Base-by-base conservation (phyloP, 768 basidiomycete species). In the Pholiota molesta region DNA sequence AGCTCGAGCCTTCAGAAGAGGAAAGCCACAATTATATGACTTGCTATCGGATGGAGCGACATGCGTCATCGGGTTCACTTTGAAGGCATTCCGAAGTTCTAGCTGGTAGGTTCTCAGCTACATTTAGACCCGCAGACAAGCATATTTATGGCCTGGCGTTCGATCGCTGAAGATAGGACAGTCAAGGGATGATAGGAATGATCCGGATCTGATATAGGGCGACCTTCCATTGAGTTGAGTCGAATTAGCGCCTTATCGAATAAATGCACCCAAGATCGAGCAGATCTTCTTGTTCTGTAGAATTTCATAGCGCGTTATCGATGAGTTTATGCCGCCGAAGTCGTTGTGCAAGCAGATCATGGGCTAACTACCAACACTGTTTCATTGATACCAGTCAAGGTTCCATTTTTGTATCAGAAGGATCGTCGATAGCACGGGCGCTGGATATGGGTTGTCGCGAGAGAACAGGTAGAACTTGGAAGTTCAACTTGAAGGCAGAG, bases 261-360 rank as follows among this genome's bases (percentile, higher is more conserved):
- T 47, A 28, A 39, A 52, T 37, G 26, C 23, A 35, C 28, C 47
- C 52, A 57, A 60, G 64, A 65, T 68, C 52, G 54, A 44, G 17
- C 26, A 57, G 66, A 63, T 67, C 55, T 61, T 67, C 62, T 55
- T 28, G 35, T 58, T 65, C 55, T 23, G 62, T 40, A 21, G 45
- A 21, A 19, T 9, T 19, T 19, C 44, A 4, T 37, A 29, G 29
- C 7, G 35, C 26, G 51, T 57, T 60, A 62, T 59, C 62, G 47
- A 57, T 44, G 57, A 53, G 19, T 65, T 42, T 40, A 60, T 55
- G 28, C 49, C 59, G 52, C 57, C 55, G 57, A 59, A 21, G 62
- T 52, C 61, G 62, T 52, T 55, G 47, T 26, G 9, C 35, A 16
- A 37, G 35, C 35, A 37, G 7, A 16, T 16, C 35, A 14, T 37